Base-by-base conservation (phyloP, 2,329 filamentous ascomycete genomes). In the Chaetoscypha palmicola region DNA sequence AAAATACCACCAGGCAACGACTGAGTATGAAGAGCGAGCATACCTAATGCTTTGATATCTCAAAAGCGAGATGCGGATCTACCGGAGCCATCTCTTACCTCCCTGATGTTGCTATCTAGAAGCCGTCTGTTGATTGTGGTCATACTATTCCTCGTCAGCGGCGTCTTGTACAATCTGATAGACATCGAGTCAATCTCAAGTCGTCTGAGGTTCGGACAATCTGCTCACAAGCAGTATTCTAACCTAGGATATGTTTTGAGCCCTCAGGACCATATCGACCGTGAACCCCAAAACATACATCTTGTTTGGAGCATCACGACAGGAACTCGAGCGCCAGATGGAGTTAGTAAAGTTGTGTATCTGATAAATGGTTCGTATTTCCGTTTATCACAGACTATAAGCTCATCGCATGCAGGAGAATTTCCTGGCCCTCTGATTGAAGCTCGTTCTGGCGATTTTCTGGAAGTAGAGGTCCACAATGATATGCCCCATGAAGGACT, bases 291-390 rank as follows among this genome's bases (percentile, higher is more conserved):
- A 4, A 64, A 60, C 4, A 55, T 61, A 17, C 51, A 53, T 30
- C 56, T 64, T 24, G 50, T 62, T 31, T 72, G 67, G 68, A 62
- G 56, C 12, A 59, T 73, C n/a, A 68, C 63, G 2, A 58, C 60
- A 14, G 62, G 51, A 1, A 17, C 54, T 21, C 55, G 61, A 19
- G 58, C 62, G 4, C 69, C 69, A 2, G 71, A 76, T 51, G 71
- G 72, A 0, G 72, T 75, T 1, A 43, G 58, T 12, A 73, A 73
- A 48, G 51, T 52, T 1, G 62, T 74, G 4, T 71, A 70, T 52
- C 58, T 71, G 4, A 66, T 77, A 47, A 75, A 76, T 48, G 65
- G 67, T 68, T 30, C 20, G 58, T 40, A n/a, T n/a, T n/a, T n/a
- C 4, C 1, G 12, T 32, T 20, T 46, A n/a, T 21, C 21, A 20